Evolutionary conservation across 139 green algal genomes (phyloP), one percentile per base, ranked within the genome.

Genomic region (Mesostigma viride): DNA sequence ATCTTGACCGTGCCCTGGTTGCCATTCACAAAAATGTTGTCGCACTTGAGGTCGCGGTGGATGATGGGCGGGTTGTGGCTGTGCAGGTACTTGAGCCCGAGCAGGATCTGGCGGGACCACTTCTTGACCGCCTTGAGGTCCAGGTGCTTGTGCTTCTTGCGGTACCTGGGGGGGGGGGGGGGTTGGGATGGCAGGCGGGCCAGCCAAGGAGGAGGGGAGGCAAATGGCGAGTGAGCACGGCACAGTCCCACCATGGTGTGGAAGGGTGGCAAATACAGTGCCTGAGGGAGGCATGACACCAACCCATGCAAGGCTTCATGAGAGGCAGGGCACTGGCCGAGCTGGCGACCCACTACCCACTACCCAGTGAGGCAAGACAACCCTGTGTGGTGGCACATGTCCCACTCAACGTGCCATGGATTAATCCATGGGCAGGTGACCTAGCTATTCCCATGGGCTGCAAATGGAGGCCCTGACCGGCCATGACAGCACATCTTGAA

Each of bases 51-150:
- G 73, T 99, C 94, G 0, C 91, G 86, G 75, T 99, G 94, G 35
- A 95, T 88, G 45, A 99, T 82, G 2, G 91, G 87, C 1, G 91
- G 90, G 11, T 83, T 67, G 65, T 90, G 88, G 61, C 72, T 72
- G 72, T 97, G 91, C 62, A 97, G 81, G 69, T 97, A 99, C 11
- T 97, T 85, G 40, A 99, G 79, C 3, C 94, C 94, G 59, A 90
- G 89, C 67, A 99, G 80, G 28, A 98, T 96, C 78, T 99, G 91
- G 81, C 91, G 94, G 1, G 88, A 89, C 94, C 91, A 99, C 3
- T 88, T 91, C 76, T 91, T 91, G 31, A 97, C 88, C 6, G 91
- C 91, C 70, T 91, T 88, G 35, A 89, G 65, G 71, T 92, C 90
- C 26, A 94, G 76, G 70, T 92, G 73, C 78, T 92, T 95, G 78